Evolutionary conservation across 768 basidiomycete genomes (phyloP).

Genomic region (Termitomyces sp.): DNA sequence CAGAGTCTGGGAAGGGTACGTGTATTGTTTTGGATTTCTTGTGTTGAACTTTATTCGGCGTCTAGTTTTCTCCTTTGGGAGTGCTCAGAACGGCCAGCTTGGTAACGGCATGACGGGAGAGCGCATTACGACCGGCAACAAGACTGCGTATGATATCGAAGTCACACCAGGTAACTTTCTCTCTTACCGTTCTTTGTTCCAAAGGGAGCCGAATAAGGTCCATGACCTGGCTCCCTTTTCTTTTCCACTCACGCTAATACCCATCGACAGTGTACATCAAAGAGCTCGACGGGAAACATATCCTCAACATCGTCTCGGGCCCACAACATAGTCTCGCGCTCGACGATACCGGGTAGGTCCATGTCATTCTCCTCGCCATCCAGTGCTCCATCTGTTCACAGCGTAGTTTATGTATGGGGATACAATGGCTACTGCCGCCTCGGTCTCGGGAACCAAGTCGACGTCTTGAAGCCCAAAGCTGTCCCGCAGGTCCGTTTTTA

Average conservation of each 20-base stretch:
- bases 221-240: not conserved
- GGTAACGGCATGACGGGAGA: conserved; percentile 95
- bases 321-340: conserved; percentile 85
- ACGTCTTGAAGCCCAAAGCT: conserved; percentile 71
- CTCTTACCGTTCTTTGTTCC: not conserved
- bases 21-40: not conserved
- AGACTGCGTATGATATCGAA: conserved; percentile 78
- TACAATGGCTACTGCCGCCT: conserved; percentile 90
- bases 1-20: conserved; percentile 75
- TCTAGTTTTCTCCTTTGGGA: conserved; percentile 86
- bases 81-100: conserved; percentile 88
- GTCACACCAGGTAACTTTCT: conserved; percentile 53
- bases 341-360: conserved; percentile 64
- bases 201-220: too few relatives aligned
- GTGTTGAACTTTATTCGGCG: not conserved
- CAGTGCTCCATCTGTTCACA: conserved; percentile 20
- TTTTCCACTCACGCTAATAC: not conserved
- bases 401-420: conserved; percentile 81
- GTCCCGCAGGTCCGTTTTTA: conserved; percentile 63
- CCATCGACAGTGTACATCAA: conserved; percentile 57
- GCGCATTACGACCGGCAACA: conserved; percentile 80
- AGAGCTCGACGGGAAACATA: conserved; percentile 71
- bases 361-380: not conserved
- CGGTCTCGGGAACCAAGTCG: conserved; percentile 83
- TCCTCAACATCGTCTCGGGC: conserved; percentile 80